Base-by-base conservation (phyloP, 306 rosid species). In the Pterocarpus macrocarpus region DNA sequence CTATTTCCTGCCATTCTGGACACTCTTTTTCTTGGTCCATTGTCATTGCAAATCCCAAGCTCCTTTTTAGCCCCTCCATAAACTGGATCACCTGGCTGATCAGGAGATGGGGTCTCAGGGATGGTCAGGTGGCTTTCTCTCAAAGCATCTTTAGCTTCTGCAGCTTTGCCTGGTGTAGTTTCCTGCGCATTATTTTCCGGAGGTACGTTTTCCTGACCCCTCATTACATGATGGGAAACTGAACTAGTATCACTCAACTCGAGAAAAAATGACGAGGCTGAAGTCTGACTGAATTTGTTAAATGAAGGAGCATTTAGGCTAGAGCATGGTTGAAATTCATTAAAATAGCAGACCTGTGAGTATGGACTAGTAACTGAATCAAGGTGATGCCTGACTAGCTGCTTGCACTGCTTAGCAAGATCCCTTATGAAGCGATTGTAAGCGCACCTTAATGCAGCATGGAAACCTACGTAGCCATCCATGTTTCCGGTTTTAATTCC, bases 321-420 rank as follows among this genome's bases (percentile, higher is more conserved):
- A 69, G 73, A 79, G 9, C 86, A 73, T 28, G 83, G 83, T 83
- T 91, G 94, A 77, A 86, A 85, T 44, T 92, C 92, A 61, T 85
- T 92, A 73, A 86, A 88, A 39, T 91, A 88, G 88, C 96, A 92
- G 79, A 92, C 96, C 87, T 90, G 92, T 57, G 99, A 95, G 80
- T 95, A 93, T 66, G 98, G 98, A 83, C 99, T 93, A 34, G 98
- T 95, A 83, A 89, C 98, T 71, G 98, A 91, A 83, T 95, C 96
- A 66, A 95, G 91, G 82, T 95, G 99, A 85, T 95, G 96, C 75
- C 94, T 82, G 67, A 93, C 94, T 71, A 95, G 90, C 74, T 89
- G 88, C 87, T 95, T 95, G 96, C 94, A 90, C 70, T 95, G 91
- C 88, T 86, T 93, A 59, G 96, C 88, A 28, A 93, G 94, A 79